phyloP scores from a whole-genome alignment of 345 rosid genomes.

The Abelmoschus esculentus region DNA sequence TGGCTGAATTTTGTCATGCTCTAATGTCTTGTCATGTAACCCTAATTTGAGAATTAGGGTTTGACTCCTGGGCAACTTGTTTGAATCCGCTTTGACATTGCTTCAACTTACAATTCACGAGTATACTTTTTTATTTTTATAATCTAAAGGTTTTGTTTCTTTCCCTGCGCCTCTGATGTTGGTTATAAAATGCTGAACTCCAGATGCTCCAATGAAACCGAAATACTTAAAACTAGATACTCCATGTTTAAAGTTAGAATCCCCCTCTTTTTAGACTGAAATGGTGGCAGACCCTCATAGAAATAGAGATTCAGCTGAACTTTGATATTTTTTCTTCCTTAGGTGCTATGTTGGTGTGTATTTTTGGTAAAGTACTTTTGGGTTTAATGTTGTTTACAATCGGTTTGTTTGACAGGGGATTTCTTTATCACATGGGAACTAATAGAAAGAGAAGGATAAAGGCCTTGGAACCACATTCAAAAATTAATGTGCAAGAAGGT shows the following conservation, averaged over 20 bases:
- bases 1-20: background rate
- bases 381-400: background rate
- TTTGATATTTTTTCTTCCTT: background rate
- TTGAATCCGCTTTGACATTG: background rate
- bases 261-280: too few species aligned
- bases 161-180: background rate
- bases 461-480: slow-evolving; percentile 11
- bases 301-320: background rate
- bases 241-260: background rate
- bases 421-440: slow-evolving; percentile 22
- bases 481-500: slow-evolving; percentile 7
- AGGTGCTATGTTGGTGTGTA: background rate
- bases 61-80: background rate
- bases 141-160: background rate
- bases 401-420: background rate
- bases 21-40: background rate
- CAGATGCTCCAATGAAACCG: background rate
- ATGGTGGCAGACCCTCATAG: background rate
- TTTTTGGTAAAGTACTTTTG: background rate
- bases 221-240: background rate
- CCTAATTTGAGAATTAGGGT: slow-evolving; percentile 1
- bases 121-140: background rate
- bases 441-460: slow-evolving; percentile 17
- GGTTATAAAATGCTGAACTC: background rate
- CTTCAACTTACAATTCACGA: background rate